Percentiles rank a stretch among this genome's conserved stretches.
phyloP scores from a whole-genome alignment of 108 stramenopile species.

The Skeletonema grethae region DNA sequence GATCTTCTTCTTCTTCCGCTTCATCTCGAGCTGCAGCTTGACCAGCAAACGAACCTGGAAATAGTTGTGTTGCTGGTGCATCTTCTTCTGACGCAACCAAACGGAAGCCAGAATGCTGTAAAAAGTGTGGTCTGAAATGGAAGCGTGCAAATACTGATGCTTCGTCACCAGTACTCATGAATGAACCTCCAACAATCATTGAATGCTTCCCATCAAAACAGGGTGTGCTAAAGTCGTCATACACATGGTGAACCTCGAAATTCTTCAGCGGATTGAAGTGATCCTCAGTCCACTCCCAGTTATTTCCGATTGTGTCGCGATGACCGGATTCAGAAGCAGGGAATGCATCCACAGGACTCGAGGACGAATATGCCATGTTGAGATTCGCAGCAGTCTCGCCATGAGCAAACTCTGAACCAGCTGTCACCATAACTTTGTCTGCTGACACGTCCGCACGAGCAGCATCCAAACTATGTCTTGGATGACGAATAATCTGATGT shows the following conservation, averaged over 20 bases:
- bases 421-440: conserved; percentile 74
- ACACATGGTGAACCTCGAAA: conserved; percentile 79
- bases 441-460: conserved; percentile 57
- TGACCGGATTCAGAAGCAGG: conserved; percentile 76
- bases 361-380: conserved; percentile 82
- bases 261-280: conserved; percentile 89
- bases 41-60: conserved; percentile 72
- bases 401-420: conserved; percentile 62
- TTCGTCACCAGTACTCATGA: conserved; percentile 92
- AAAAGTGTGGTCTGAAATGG: conserved; percentile 95
- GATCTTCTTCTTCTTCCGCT: not conserved
- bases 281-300: conserved; percentile 97
- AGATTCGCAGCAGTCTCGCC: conserved; percentile 65
- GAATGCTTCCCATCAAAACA: conserved; percentile 96
- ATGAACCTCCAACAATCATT: conserved; percentile 93
- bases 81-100: conserved; percentile 78
- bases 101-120: conserved; percentile 94
- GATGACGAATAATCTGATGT: conserved; percentile 82
- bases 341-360: conserved; percentile 79
- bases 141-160: conserved; percentile 92
- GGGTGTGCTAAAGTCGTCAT: conserved; percentile 92
- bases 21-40: conserved; percentile 63
- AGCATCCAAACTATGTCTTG: conserved; percentile 63
- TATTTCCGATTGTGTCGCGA: conserved; percentile 87
- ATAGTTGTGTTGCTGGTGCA: conserved; percentile 78